These are phyloP conservation scores for Erythrobasidium yunnanense DNA, from an alignment of 768 basidiomycete species.

Conservation along the genomic window DNA sequence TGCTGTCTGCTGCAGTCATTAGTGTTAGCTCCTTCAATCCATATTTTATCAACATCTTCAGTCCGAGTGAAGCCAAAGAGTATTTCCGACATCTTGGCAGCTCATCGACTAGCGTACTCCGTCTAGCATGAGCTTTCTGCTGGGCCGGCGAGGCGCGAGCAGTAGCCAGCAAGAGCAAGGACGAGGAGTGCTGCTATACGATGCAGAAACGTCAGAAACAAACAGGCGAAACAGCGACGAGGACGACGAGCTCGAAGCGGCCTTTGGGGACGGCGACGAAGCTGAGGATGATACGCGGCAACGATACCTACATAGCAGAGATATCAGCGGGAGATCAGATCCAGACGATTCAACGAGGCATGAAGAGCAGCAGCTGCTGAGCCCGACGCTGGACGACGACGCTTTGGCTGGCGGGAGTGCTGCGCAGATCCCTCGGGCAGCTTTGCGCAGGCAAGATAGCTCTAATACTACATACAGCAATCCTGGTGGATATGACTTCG, in stretches of 20 bases:
- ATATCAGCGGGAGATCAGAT: not conserved
- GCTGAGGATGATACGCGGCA: not conserved
- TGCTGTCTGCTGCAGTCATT: too few species aligned
- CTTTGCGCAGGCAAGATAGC: not conserved
- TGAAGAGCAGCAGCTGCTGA: not conserved
- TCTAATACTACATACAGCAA: not conserved
- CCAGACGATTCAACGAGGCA: not conserved
- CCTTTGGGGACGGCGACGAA: conserved; percentile 14
- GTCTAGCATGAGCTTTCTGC: not conserved
- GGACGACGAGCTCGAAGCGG: conserved; percentile 28
- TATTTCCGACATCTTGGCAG: not conserved
- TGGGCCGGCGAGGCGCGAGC: not conserved
- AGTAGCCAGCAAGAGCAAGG: not conserved
- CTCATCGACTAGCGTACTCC: not conserved
- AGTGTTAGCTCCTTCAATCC: too few species aligned
- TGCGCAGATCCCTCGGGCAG: not conserved
- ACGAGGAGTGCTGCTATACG: not conserved
- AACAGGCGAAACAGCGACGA: not conserved
- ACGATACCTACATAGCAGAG: not conserved
- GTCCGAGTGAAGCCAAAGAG: too few species aligned
- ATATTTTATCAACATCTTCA: too few species aligned
- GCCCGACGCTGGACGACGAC: not conserved
- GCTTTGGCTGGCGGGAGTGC: not conserved
- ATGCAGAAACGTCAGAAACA: not conserved
- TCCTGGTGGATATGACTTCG: conserved; percentile 29